These are phyloP conservation scores for Xerocomus spinulosus DNA, from an alignment of 768 basidiomycete genomes.

Conservation along the genomic window DNA sequence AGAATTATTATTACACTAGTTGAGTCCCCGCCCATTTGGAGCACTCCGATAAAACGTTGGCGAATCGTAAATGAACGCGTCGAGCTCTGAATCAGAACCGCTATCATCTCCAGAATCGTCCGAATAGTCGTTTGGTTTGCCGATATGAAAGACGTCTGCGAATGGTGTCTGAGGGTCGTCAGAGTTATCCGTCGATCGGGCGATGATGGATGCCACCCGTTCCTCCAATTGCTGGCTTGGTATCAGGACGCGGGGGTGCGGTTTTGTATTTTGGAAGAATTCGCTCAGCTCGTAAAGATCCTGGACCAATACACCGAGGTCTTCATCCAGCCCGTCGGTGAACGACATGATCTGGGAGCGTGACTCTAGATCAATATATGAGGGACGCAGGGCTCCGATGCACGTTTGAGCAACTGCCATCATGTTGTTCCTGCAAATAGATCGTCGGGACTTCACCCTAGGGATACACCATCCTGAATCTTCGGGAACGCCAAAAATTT, in stretches of 20 bases:
- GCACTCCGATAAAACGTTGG: constrained; percentile 41
- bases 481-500: constrained; percentile 77
- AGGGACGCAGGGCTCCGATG: constrained; percentile 62
- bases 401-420: constrained; percentile 85
- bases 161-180: constrained; percentile 75
- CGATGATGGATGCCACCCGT: constrained; percentile 76
- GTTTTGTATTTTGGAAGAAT: constrained; percentile 56
- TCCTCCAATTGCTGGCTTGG: constrained; percentile 67
- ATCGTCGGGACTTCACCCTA: constrained; percentile 54
- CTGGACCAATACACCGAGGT: constrained; percentile 73
- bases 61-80: constrained; percentile 63
- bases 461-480: constrained; percentile 87
- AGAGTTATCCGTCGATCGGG: constrained; percentile 60
- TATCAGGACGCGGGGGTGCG: constrained; percentile 33
- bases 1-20: constrained; percentile 7
- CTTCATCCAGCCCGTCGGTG: constrained; percentile 45
- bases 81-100: constrained; percentile 34
- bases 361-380: constrained; percentile 69
- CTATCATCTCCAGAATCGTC: constrained; percentile 49
- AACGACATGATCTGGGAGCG: constrained; percentile 37
- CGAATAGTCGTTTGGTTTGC: constrained; percentile 30
- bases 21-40: constrained; percentile 38
- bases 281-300: constrained; percentile 72
- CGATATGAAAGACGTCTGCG: constrained; percentile 68
- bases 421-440: constrained; percentile 69